A percentile compares a stretch with the other conserved stretches of the same genome.
Conservation (phyloP, 176 grass and related monocot genomes). For the Zea luxurians region DNA sequence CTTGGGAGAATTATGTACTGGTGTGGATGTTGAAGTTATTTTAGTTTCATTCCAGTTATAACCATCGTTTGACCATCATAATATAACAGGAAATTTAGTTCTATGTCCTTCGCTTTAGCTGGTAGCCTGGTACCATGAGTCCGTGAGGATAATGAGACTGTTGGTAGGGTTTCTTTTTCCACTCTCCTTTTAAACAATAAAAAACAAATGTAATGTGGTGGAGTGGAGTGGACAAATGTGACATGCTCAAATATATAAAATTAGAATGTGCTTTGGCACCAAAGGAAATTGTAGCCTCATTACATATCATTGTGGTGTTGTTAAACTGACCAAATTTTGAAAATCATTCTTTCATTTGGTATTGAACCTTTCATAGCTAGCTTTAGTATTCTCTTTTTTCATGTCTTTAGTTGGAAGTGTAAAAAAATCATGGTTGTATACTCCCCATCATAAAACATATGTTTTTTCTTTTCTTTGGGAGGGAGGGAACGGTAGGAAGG, state of each 20-base stretch:
- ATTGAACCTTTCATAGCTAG: not conserved
- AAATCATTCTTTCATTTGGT: not conserved
- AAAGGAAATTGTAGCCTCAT: too few species aligned
- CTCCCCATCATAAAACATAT: not conserved
- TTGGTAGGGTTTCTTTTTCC: not conserved
- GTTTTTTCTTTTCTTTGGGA: not conserved
- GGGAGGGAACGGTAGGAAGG: not conserved
- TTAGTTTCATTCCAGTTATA: slow-evolving; percentile 4
- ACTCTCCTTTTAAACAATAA: not conserved
- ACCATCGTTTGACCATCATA: not conserved
- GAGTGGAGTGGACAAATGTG: not conserved
- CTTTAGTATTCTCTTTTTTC: not conserved
- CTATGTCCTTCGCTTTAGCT: not conserved
- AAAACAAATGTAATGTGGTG: slow-evolving; percentile 2
- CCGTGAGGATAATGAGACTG: not conserved
- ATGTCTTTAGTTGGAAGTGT: not conserved
- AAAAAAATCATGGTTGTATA: not conserved
- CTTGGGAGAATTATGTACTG: not conserved
- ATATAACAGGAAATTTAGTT: not conserved
- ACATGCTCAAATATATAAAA: slow-evolving; percentile 11
- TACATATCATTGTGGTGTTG: not conserved
- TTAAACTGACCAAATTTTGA: not conserved
- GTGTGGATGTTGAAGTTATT: not conserved
- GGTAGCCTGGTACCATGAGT: not conserved
- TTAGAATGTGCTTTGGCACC: not conserved